Evolutionary conservation across 805 yeast species (phyloP).

Genomic region (Priceomyces carsonii): DNA sequence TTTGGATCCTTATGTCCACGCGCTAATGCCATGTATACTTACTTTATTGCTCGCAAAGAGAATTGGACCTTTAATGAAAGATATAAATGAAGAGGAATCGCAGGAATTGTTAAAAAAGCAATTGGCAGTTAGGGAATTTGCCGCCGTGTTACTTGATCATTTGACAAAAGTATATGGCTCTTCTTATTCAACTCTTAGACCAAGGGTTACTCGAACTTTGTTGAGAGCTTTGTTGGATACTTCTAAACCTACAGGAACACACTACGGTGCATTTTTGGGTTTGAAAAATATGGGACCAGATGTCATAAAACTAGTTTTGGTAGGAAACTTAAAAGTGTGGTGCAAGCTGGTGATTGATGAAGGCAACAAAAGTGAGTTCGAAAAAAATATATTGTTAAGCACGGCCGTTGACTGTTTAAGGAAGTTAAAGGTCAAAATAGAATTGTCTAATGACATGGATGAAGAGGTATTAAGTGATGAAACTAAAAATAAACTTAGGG

Average conservation of each 20-base stretch:
- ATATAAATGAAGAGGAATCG: constrained; percentile 30
- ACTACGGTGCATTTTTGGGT: constrained; percentile 89
- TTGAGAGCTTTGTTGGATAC: constrained; percentile 88
- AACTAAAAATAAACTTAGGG: constrained; percentile 42
- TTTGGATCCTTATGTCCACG: constrained; percentile 93
- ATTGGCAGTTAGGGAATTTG: constrained; percentile 78
- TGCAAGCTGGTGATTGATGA: constrained; percentile 53
- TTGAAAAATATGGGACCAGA: constrained; percentile 82
- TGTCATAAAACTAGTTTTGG: constrained; percentile 76
- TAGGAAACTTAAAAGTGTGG: constrained; percentile 89
- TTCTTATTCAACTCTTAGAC: constrained; percentile 84
- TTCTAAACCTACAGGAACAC: constrained; percentile 81
- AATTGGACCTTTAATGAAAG: constrained; percentile 58
- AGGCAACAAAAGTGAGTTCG: constrained; percentile 41
- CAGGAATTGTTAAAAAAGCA: constrained; percentile 34
- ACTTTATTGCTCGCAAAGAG: constrained; percentile 87
- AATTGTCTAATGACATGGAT: constrained; percentile 34
- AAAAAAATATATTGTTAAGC: constrained; percentile 46
- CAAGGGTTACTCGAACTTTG: constrained; percentile 90
- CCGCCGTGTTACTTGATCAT: constrained; percentile 78
- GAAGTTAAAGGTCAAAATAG: constrained; percentile 39
- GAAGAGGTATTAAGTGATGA: constrained; percentile 33
- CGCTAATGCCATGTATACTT: constrained; percentile 93
- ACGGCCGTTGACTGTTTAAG: constrained; percentile 57
- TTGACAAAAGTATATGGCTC: constrained; percentile 80